Evolutionary conservation across 495 filamentous ascomycete genomes (phyloP).

Genomic region (Cladorrhinum samala): DNA sequence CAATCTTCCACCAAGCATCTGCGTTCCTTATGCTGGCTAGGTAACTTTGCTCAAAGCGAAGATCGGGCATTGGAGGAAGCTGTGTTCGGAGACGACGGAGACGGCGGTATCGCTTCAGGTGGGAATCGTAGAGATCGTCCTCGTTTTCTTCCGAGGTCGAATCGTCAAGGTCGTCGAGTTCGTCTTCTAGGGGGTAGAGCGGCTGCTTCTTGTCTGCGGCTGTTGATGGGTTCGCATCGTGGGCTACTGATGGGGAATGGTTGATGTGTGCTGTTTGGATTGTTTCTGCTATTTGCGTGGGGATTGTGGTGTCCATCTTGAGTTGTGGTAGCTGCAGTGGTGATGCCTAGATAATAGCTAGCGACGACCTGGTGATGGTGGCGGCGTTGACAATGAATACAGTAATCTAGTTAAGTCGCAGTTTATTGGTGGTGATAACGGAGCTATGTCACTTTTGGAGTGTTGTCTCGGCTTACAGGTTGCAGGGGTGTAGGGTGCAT

Average conservation of each 20-base stretch:
- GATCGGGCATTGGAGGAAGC: slow-evolving; percentile 82
- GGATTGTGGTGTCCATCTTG: slow-evolving; percentile 36
- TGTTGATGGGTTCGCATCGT: slow-evolving; percentile 79
- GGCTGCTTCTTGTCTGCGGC: slow-evolving; percentile 54
- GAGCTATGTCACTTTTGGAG: not conserved
- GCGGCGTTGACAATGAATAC: too few species aligned
- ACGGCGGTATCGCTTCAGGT: slow-evolving; percentile 43
- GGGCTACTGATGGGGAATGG: slow-evolving; percentile 55
- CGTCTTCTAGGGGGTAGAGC: slow-evolving; percentile 28
- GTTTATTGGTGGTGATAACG: not conserved
- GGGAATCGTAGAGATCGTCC: slow-evolving; percentile 49
- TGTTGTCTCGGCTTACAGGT: not conserved
- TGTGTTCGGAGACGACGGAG: slow-evolving; percentile 40
- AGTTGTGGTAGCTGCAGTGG: not conserved
- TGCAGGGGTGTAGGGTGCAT: not conserved
- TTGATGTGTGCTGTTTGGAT: slow-evolving; percentile 77
- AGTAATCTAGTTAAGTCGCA: too few species aligned
- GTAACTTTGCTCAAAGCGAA: slow-evolving; percentile 97
- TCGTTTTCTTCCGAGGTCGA: slow-evolving; percentile 29
- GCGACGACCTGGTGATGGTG: too few species aligned
- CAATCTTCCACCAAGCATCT: slow-evolving; percentile 67
- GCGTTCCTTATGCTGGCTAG: slow-evolving; percentile 74
- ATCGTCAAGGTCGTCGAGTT: slow-evolving; percentile 19
- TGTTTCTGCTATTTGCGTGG: slow-evolving; percentile 63
- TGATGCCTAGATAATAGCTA: not conserved